Evolutionary conservation across 2,329 filamentous ascomycete species (phyloP), one percentile per base, ranked within the genome.

Genomic region (Mariannaea sp.): DNA sequence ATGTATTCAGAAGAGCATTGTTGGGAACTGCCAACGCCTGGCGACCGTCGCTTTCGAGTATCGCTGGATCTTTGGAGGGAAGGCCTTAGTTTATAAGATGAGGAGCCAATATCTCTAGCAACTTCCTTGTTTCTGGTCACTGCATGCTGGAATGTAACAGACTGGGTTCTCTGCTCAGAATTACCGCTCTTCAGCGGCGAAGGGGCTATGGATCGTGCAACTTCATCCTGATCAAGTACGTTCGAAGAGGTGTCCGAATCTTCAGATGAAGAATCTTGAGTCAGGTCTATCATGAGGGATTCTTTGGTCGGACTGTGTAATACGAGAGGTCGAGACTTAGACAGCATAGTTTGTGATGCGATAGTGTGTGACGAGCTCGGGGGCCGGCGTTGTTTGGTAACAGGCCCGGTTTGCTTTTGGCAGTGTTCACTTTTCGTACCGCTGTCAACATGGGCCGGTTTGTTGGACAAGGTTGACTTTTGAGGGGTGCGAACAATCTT

Each of bases 341-440:
- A 13, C n/a, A 35, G 10, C 45, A 8, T 52, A 30, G 13, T 12
- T 26, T 7, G 14, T 33, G 7, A 7, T 35, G 17, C 14, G 27
- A 20, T 29, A 29, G 7, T 16, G n/a, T 9, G 42, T 5, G 27
- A 19, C 8, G 14, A 6, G 16, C 16, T 16, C 3, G 24, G 17
- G 2, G 17, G 7, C 12, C 32, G 39, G 6, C 10, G 26, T 16
- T 24, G n/a, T 5, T 5, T 12, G 4, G 16, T 14, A 1, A 20
- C 6, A n/a, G 8, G 3, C 2, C 12, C 7, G 4, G 3, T 17
- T 4, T 40, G 10, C 14, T 48, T 29, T 6, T 49, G 42, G 5
- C 53, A 42, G 6, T 29, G 35, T 32, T 52, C 58, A 24, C 32
- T 22, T 20, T 50, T 41, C 7, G 38, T 38, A n/a, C 57, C 39